These are phyloP conservation scores for Leishmania major DNA, from an alignment of 208 protist species.

Conservation along the genomic window DNA sequence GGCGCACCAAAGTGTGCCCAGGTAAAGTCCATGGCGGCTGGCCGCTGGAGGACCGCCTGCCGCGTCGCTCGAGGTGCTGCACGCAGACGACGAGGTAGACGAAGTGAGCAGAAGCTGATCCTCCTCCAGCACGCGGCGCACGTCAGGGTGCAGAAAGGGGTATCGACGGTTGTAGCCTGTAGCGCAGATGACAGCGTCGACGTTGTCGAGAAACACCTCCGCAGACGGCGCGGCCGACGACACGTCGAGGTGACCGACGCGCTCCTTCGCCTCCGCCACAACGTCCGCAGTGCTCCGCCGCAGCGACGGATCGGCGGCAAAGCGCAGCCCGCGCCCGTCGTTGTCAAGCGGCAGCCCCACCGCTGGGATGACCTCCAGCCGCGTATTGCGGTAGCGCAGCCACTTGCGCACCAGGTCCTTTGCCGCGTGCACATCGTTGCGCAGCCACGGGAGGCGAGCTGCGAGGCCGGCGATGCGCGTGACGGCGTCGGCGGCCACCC, in stretches of 20 bases:
- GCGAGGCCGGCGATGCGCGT: slow-evolving; percentile 36
- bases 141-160: slow-evolving; percentile 72
- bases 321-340: slow-evolving; percentile 62
- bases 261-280: slow-evolving; percentile 39
- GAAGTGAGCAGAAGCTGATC: slow-evolving; percentile 24
- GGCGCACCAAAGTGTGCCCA: slow-evolving; percentile 68
- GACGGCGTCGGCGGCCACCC: slow-evolving; percentile 35
- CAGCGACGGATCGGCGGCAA: slow-evolving; percentile 34
- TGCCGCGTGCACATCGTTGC: slow-evolving; percentile 44
- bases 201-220: slow-evolving; percentile 62
- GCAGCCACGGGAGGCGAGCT: slow-evolving; percentile 51
- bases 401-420: slow-evolving; percentile 59
- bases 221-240: not conserved
- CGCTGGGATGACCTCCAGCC: slow-evolving; percentile 36
- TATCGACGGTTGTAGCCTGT: slow-evolving; percentile 79
- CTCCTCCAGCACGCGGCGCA: slow-evolving; percentile 68
- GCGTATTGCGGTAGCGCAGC: slow-evolving; percentile 51
- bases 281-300: slow-evolving; percentile 27
- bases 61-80: not conserved
- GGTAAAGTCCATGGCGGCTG: slow-evolving; percentile 55
- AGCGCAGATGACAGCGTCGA: slow-evolving; percentile 83
- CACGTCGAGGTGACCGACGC: not conserved
- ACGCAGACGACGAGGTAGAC: not conserved
- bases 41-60: not conserved
- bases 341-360: slow-evolving; percentile 43